Evolutionary conservation across 768 basidiomycete species (phyloP).

Genomic region (Leccinum longicurvipes): DNA sequence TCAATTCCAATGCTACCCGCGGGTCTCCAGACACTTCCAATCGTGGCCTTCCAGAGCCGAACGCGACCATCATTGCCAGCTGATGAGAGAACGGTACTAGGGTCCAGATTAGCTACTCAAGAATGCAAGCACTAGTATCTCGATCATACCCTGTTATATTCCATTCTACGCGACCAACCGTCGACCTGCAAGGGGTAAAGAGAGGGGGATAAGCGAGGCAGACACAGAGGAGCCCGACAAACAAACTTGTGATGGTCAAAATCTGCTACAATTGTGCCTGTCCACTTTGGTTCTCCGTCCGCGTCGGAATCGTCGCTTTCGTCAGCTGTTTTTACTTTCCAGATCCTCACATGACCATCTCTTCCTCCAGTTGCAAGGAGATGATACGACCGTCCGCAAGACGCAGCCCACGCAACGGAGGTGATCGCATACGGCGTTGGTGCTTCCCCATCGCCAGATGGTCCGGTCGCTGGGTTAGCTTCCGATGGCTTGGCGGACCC

Average conservation of each 20-base stretch:
- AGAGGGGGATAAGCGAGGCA: slow-evolving; percentile 3
- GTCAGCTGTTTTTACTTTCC: slow-evolving; percentile 70
- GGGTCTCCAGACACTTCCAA: slow-evolving; percentile 80
- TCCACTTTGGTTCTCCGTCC: slow-evolving; percentile 56
- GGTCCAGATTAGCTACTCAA: slow-evolving; percentile 1
- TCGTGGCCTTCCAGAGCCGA: slow-evolving; percentile 80
- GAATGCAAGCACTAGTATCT: not conserved
- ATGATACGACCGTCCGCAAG: slow-evolving; percentile 91
- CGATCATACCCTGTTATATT: slow-evolving; percentile 74
- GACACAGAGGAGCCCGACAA: not conserved
- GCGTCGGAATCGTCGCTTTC: slow-evolving; percentile 43
- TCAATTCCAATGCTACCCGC: slow-evolving; percentile 83
- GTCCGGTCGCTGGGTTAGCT: slow-evolving; percentile 14
- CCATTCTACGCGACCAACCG: slow-evolving; percentile 89
- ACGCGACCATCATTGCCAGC: slow-evolving; percentile 82
- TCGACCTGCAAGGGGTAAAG: slow-evolving; percentile 43
- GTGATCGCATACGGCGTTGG: slow-evolving; percentile 64
- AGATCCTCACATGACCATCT: slow-evolving; percentile 87
- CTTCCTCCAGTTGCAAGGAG: slow-evolving; percentile 87
- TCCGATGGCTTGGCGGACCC: slow-evolving; percentile 18
- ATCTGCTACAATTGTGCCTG: slow-evolving; percentile 72
- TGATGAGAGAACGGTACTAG: slow-evolving; percentile 76
- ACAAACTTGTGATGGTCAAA: slow-evolving; percentile 79
- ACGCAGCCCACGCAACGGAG: slow-evolving; percentile 90
- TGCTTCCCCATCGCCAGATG: slow-evolving; percentile 31